Conservation (phyloP, 2,329 filamentous ascomycete species). For the Aspergillus fischeri region DNA sequence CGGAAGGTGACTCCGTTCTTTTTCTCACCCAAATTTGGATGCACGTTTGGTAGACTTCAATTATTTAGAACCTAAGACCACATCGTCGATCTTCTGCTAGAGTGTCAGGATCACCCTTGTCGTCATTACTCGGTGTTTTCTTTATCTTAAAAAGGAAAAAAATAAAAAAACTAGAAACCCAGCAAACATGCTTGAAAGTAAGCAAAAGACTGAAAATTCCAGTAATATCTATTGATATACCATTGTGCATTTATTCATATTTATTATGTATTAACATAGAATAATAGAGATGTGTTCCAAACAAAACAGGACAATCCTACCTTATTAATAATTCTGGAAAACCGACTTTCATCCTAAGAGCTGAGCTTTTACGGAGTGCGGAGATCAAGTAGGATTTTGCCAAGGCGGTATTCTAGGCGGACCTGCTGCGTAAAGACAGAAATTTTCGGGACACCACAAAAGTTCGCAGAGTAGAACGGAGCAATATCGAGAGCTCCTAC, state of each 20-base stretch:
- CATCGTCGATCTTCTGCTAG: background rate
- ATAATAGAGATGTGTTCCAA: background rate
- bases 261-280: background rate
- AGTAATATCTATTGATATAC: background rate
- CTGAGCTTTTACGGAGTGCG: too few relatives aligned
- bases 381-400: background rate
- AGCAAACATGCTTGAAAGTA: background rate
- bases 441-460: constrained; percentile 1
- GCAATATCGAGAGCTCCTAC: constrained; percentile 1
- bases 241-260: background rate
- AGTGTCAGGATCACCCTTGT: background rate
- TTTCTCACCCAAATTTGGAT: background rate
- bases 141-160: too few relatives aligned
- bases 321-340: background rate
- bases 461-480: background rate
- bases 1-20: background rate
- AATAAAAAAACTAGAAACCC: too few relatives aligned
- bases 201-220: background rate
- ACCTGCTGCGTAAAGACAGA: background rate
- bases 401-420: constrained; percentile 1
- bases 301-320: background rate
- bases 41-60: background rate
- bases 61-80: background rate
- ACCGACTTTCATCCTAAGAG: background rate
- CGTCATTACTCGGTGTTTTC: background rate